These are phyloP conservation scores for Russula foetens DNA, from an alignment of 768 basidiomycete species.

Conservation along the genomic window DNA sequence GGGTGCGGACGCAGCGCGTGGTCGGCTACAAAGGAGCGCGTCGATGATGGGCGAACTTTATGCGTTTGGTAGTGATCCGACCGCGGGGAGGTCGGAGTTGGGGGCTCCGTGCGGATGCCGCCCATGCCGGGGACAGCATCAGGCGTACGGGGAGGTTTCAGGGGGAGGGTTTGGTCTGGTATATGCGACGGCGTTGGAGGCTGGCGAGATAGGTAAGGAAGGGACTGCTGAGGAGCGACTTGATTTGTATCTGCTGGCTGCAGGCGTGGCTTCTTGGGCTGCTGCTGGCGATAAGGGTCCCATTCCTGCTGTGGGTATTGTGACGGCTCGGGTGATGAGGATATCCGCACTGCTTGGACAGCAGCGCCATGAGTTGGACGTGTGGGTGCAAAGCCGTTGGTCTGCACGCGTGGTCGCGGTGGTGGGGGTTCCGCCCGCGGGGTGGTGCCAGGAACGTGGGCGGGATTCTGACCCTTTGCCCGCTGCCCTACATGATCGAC, in stretches of 20 bases:
- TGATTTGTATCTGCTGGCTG: too few relatives aligned
- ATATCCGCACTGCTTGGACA: not conserved
- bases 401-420: slow-evolving; percentile 21
- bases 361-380: not conserved
- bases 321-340: not conserved
- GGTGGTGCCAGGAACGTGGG: slow-evolving; percentile 23
- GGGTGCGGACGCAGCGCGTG: slow-evolving; percentile 60
- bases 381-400: slow-evolving; percentile 11
- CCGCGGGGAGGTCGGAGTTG: slow-evolving; percentile 32
- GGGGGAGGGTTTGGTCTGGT: not conserved
- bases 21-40: slow-evolving; percentile 41
- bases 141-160: not conserved
- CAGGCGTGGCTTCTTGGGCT: not conserved
- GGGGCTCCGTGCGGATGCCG: slow-evolving; percentile 20
- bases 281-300: not conserved
- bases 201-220: not conserved
- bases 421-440: slow-evolving; percentile 25
- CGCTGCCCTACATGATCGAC: slow-evolving; percentile 8
- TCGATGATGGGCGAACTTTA: slow-evolving; percentile 53
- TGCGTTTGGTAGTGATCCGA: slow-evolving; percentile 28
- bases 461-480: slow-evolving; percentile 12
- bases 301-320: not conserved
- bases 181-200: not conserved
- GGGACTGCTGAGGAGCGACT: not conserved
- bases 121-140: not conserved